phyloP scores from a whole-genome alignment of 441 rosid genomes.

The Omphalea diandra region DNA sequence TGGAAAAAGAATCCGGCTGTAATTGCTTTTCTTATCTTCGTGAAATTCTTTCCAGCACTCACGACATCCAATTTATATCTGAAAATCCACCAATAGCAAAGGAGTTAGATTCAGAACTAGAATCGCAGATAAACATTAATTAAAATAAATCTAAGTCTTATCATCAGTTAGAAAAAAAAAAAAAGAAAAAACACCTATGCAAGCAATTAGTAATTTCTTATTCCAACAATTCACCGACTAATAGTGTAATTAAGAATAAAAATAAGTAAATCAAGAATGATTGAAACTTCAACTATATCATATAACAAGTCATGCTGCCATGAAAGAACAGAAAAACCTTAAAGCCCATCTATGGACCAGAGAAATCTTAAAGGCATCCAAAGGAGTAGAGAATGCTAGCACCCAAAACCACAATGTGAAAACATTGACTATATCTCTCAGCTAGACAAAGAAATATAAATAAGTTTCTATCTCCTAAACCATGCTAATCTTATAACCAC shows the following conservation, averaged over 20 bases:
- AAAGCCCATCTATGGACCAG: background rate
- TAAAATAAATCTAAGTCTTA: background rate
- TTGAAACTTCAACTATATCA: background rate
- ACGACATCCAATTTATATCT: conserved; percentile 86
- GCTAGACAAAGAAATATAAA: background rate
- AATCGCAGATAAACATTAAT: background rate
- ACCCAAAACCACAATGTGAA: background rate
- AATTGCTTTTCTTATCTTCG: conserved; percentile 85
- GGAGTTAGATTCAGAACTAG: conserved; percentile 21
- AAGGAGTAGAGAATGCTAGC: background rate
- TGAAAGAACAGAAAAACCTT: too few relatives aligned
- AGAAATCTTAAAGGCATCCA: background rate
- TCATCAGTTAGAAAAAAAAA: background rate
- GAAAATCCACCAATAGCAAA: conserved; percentile 17
- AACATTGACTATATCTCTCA: background rate
- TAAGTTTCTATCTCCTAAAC: background rate
- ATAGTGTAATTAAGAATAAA: background rate
- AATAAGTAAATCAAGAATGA: background rate
- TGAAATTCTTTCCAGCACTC: conserved; percentile 82
- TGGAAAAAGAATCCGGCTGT: conserved; percentile 93
- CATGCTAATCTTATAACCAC: background rate
- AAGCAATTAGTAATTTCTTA: background rate
- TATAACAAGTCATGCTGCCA: too few relatives aligned
- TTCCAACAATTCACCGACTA: background rate
- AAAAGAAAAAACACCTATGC: background rate